Evolutionary conservation across 805 yeast genomes (phyloP).

Genomic region (Ascoidea tarda): DNA sequence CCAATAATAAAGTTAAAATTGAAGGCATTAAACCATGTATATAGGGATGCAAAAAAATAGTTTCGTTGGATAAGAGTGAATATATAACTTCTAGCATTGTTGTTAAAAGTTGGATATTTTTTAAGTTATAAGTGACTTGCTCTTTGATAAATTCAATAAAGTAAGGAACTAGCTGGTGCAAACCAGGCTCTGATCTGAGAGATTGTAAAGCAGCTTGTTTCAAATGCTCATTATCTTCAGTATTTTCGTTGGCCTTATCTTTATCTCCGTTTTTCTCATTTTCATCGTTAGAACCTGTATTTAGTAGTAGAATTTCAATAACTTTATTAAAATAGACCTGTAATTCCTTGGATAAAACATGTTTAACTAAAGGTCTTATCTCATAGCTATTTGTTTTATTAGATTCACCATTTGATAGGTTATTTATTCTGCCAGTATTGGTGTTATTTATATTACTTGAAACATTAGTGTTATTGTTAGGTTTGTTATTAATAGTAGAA

Average conservation of each 20-base stretch:
- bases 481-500: not conserved
- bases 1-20: conserved; percentile 74
- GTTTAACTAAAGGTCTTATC: conserved; percentile 86
- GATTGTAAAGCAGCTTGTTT: conserved; percentile 75
- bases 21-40: conserved; percentile 98
- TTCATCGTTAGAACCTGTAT: not conserved
- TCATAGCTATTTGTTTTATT: conserved; percentile 18
- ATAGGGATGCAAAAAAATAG: conserved; percentile 86
- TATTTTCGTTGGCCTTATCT: conserved; percentile 13
- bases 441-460: too few relatives aligned
- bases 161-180: conserved; percentile 93
- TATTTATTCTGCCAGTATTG: too few relatives aligned
- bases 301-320: conserved; percentile 50
- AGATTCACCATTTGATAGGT: not conserved
- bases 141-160: conserved; percentile 94
- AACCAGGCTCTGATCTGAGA: conserved; percentile 82
- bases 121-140: conserved; percentile 78
- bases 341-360: conserved; percentile 85
- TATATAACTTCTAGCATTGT: conserved; percentile 85
- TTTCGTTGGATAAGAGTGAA: conserved; percentile 68
- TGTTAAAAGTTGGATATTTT: conserved; percentile 52
- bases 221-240: conserved; percentile 34
- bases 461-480: not conserved
- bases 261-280: conserved; percentile 27
- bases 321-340: conserved; percentile 89